Evolutionary conservation across 495 filamentous ascomycete species (phyloP), one percentile per base, ranked within the genome.

Genomic region (Penicillium coprophilum): DNA sequence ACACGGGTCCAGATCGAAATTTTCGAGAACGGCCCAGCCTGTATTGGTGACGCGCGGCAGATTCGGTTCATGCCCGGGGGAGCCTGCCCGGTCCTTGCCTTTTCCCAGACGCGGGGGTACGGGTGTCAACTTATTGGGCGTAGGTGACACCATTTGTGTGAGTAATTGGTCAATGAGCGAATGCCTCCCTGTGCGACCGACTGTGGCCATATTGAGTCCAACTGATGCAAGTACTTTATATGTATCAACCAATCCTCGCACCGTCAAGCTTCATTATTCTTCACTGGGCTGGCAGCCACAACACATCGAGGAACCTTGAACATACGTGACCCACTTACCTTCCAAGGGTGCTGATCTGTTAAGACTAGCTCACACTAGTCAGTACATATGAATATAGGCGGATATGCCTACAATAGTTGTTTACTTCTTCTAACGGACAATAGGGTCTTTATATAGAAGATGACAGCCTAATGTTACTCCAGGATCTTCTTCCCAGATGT

Each of bases 1-100:
- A 67, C 91, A 96, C 21, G 70, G 54, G 3, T 91, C 92, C 28
- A 96, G 69, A 56, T 87, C 71, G 7, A 84, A 67, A 19, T 77
- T 80, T 59, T 87, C 79, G 20, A 96, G 67, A 36, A 96, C 78
- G 1, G 83, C 77, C 2, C 89, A 90, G 45, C 77, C 76, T n/a
- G 81, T 79, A 7, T 77, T 71, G 10, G 72, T 71, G 6, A 94
- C 41, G 79, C 23, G 72, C 58, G n/a, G 67, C 47, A 3, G 76
- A 77, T 24, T 77, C 64, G 8, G 91, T 61, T 46, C 63, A 70
- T 13, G 82, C 45, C 45, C 80, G 76, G n/a, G 75, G 75, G 73
- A 39, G 87, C 81, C 27, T 54, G 38, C 10, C 46, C 54, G 13
- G 60, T 54, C 1, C 53, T 57, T 36, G 11, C 45, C 48, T 46